Evolutionary conservation across 176 grass and related monocot species (phyloP).

Genomic region (Themeda triandra): DNA sequence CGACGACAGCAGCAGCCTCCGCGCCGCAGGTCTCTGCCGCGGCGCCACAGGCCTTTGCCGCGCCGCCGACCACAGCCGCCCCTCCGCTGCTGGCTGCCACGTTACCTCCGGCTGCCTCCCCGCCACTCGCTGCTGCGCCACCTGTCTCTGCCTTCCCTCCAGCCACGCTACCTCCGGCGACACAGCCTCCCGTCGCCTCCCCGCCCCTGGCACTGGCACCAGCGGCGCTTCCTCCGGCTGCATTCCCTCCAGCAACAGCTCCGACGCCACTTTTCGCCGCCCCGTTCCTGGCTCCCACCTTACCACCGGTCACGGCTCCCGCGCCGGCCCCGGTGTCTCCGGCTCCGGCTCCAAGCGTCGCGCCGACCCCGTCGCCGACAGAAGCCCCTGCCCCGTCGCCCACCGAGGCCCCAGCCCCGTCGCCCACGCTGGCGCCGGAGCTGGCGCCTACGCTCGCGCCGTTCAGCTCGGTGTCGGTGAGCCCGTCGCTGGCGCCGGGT

Average conservation of each 20-base stretch:
- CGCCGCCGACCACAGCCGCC: background rate
- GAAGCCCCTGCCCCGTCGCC: constrained; percentile 24
- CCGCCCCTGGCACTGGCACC: constrained; percentile 44
- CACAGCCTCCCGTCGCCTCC: constrained; percentile 18
- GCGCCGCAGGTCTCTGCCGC: background rate
- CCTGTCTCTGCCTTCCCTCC: constrained; percentile 30
- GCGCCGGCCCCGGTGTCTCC: constrained; percentile 33
- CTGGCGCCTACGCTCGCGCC: constrained; percentile 24
- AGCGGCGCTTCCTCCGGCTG: constrained; percentile 6
- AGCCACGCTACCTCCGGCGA: constrained; percentile 6
- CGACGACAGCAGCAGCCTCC: background rate
- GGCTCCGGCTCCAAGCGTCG: constrained; percentile 26
- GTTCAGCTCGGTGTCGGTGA: constrained; percentile 14
- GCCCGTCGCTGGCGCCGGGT: constrained; percentile 19
- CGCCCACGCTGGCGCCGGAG: constrained; percentile 25
- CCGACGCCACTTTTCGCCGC: constrained; percentile 34
- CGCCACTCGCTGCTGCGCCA: constrained; percentile 7
- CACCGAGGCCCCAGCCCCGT: background rate
- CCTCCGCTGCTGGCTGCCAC: constrained; percentile 6
- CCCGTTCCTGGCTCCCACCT: constrained; percentile 6
- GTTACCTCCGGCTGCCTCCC: constrained; percentile 14
- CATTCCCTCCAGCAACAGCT: constrained; percentile 4
- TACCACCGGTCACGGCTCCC: constrained; percentile 1
- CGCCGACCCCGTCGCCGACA: constrained; percentile 29
- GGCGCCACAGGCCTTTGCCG: background rate